A percentile compares a stretch with the other conserved stretches of the same genome.
Evolutionary conservation across 2,329 filamentous ascomycete genomes (phyloP).

Genomic region (Coniochaeta prunicola): DNA sequence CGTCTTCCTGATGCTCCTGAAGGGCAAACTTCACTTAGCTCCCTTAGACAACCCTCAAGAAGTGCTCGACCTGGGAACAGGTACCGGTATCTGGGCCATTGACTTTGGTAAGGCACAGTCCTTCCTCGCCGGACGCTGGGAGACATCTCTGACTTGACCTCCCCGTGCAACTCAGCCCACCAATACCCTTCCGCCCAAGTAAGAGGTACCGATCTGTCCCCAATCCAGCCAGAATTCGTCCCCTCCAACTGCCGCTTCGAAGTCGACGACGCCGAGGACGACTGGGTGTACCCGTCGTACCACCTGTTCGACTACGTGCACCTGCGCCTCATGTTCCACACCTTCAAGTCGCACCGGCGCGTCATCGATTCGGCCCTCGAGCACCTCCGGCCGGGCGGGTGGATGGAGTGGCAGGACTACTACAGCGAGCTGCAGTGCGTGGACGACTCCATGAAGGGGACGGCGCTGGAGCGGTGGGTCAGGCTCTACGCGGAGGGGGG

Average conservation of each 20-base stretch:
- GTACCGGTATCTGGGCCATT: conserved; percentile 18
- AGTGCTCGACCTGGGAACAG: conserved; percentile 20
- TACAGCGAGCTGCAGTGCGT: conserved; percentile 8
- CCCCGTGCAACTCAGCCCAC: background rate
- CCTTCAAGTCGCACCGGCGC: conserved; percentile 9
- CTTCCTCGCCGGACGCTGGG: background rate
- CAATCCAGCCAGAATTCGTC: conserved; percentile 18
- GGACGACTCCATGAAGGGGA: conserved; percentile 12
- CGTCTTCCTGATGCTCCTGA: conserved; percentile 1
- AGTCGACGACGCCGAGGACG: conserved; percentile 16
- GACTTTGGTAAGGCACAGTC: conserved; percentile 10
- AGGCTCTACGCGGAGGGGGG: conserved; percentile 10
- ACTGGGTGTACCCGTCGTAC: conserved; percentile 11
- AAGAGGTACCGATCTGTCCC: conserved; percentile 15
- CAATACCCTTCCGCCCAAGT: conserved; percentile 15
- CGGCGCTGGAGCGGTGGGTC: conserved; percentile 14
- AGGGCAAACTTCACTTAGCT: conserved; percentile 11
- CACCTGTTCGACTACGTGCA: conserved; percentile 16
- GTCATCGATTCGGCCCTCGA: conserved; percentile 10
- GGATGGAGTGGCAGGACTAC: conserved; percentile 16
- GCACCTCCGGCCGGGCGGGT: conserved; percentile 16
- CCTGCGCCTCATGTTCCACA: conserved; percentile 13
- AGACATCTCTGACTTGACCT: background rate
- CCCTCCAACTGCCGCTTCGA: conserved; percentile 17
- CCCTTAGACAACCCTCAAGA: conserved; percentile 9